Percentiles rank a stretch among this genome's conserved stretches.
These are phyloP conservation scores for Trichosporon inkin DNA, from an alignment of 1,284 basidiomycete species.

Conservation along the genomic window DNA sequence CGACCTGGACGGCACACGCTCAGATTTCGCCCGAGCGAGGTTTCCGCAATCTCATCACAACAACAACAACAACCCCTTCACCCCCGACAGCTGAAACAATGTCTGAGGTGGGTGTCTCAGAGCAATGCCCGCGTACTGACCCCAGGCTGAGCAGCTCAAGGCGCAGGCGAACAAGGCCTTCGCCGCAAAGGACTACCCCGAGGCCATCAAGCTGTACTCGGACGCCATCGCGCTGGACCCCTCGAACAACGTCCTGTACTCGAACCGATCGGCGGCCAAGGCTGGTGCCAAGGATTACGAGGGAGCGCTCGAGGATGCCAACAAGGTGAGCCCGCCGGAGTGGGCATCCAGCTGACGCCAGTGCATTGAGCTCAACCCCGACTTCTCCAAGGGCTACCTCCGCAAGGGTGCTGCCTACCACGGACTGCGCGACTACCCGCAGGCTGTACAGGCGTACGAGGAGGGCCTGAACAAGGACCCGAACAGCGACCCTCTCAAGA, in stretches of 20 bases:
- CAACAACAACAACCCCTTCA: constrained; percentile 1
- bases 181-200: constrained; percentile 84
- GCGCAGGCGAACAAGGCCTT: constrained; percentile 95
- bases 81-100: neutral
- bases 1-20: neutral
- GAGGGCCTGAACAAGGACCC: constrained; percentile 71
- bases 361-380: constrained; percentile 67
- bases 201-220: constrained; percentile 74
- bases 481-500: constrained; percentile 72
- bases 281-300: constrained; percentile 74
- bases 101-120: constrained; percentile 28
- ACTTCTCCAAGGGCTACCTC: constrained; percentile 87
- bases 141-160: constrained; percentile 63
- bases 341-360: constrained; percentile 51
- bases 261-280: constrained; percentile 87
- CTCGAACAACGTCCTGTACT: constrained; percentile 82
- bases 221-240: constrained; percentile 82
- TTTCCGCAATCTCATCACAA: neutral
- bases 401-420: constrained; percentile 94
- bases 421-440: constrained; percentile 70
- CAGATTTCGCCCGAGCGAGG: neutral
- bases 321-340: constrained; percentile 60
- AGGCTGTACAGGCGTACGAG: constrained; percentile 66
- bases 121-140: neutral
- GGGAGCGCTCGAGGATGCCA: constrained; percentile 80